These are phyloP conservation scores for Fraxinus cuspidata DNA, from an alignment of 257 asterid species.

Conservation along the genomic window DNA sequence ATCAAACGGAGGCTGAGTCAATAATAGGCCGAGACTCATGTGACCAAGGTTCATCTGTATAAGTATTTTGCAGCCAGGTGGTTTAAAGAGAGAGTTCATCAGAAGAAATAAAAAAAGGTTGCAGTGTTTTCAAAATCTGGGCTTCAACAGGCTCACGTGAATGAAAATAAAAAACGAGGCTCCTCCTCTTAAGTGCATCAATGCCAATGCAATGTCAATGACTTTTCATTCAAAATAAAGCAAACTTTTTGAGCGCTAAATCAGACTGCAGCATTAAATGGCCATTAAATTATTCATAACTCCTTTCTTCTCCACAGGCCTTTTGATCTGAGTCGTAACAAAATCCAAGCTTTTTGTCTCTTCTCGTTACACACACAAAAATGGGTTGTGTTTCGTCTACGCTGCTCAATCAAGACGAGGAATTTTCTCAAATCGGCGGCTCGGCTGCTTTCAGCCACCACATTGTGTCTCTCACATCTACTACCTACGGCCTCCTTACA, in stretches of 20 bases:
- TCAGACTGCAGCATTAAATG: constrained; percentile 8
- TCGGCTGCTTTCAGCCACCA: constrained; percentile 81
- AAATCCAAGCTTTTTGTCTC: not conserved
- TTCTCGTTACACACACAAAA: not conserved
- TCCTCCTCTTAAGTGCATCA: not conserved
- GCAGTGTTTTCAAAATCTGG: not conserved
- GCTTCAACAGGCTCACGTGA: not conserved
- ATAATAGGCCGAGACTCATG: too few species aligned
- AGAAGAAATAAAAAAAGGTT: too few species aligned
- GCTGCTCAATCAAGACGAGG: constrained; percentile 66
- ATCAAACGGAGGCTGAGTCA: too few species aligned
- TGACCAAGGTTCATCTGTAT: too few species aligned
- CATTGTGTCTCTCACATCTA: constrained; percentile 94
- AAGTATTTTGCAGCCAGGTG: too few species aligned
- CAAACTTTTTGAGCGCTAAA: constrained; percentile 24
- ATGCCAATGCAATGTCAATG: not conserved
- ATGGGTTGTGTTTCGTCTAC: constrained; percentile 98
- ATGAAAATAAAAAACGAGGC: not conserved
- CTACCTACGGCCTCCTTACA: constrained; percentile 80
- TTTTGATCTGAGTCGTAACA: not conserved
- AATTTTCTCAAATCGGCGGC: constrained; percentile 71
- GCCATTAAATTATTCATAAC: too few species aligned
- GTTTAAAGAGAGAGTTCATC: too few species aligned
- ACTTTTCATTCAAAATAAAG: constrained; percentile 27
- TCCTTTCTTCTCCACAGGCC: not conserved